phyloP scores from a whole-genome alignment of 2,329 filamentous ascomycete species.

The Beauveria scarabaeidicola region DNA sequence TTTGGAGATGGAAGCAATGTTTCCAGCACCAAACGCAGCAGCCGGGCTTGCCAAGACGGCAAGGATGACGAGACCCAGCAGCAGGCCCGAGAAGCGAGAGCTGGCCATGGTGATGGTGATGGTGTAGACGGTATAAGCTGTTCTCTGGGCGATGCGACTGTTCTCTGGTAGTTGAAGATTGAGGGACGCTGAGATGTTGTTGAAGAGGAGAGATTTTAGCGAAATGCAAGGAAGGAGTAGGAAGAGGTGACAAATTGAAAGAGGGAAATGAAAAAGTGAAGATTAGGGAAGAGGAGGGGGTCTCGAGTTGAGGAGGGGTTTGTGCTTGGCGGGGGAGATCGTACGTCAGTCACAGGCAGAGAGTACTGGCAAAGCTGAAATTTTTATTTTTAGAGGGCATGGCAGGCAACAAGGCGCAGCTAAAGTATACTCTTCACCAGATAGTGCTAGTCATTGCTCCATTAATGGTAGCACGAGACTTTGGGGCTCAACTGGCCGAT shows the following conservation, averaged over 20 bases:
- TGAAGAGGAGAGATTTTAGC: background rate
- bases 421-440: background rate
- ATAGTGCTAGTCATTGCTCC: background rate
- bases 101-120: conserved; percentile 40
- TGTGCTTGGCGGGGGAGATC: conserved; percentile 8
- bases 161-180: background rate
- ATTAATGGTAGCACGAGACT: background rate
- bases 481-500: background rate
- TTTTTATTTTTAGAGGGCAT: background rate
- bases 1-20: conserved; percentile 73
- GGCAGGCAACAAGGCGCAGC: background rate
- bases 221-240: background rate
- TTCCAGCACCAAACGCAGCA: conserved; percentile 78
- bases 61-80: conserved; percentile 51
- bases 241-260: conserved; percentile 9
- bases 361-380: background rate
- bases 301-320: conserved; percentile 3
- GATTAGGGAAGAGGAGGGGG: conserved; percentile 12
- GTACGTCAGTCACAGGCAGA: conserved; percentile 8
- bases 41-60: conserved; percentile 59
- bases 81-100: conserved; percentile 39
- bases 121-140: background rate
- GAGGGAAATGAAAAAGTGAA: conserved; percentile 14
- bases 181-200: conserved; percentile 11
- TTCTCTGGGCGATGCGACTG: background rate